Evolutionary conservation across 2,329 filamentous ascomycete species (phyloP).

Genomic region (Trichoderma sp.): DNA sequence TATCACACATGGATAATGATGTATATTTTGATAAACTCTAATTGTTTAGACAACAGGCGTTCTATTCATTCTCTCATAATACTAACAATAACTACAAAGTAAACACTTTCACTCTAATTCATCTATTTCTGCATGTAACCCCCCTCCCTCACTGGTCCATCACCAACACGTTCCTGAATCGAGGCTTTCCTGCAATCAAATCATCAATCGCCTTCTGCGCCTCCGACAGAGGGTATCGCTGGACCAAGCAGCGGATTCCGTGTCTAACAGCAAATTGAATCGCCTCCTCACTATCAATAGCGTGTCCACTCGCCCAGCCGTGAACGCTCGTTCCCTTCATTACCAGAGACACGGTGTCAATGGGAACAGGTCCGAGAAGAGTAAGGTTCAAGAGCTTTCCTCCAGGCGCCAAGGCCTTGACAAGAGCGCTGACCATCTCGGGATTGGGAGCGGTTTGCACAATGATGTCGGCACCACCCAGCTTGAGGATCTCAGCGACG

Average conservation of each 20-base stretch:
- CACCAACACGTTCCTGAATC: slow-evolving; percentile 48
- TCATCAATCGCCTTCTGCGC: slow-evolving; percentile 48
- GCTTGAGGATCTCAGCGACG: slow-evolving; percentile 48
- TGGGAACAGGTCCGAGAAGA: slow-evolving; percentile 45
- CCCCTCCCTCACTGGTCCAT: slow-evolving; percentile 39
- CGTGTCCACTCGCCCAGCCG: slow-evolving; percentile 64
- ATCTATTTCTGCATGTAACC: too few species aligned
- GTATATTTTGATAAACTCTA: background rate
- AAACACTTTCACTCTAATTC: background rate
- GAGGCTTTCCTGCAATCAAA: slow-evolving; percentile 43
- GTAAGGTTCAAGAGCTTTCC: slow-evolving; percentile 66
- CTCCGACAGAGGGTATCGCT: slow-evolving; percentile 62
- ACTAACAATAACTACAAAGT: background rate
- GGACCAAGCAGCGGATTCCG: slow-evolving; percentile 63
- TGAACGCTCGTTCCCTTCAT: slow-evolving; percentile 59
- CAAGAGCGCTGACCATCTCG: slow-evolving; percentile 52
- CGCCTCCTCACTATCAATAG: slow-evolving; percentile 65
- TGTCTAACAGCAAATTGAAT: slow-evolving; percentile 64
- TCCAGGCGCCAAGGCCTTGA: slow-evolving; percentile 52
- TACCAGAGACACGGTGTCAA: slow-evolving; percentile 48
- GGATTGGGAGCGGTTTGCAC: slow-evolving; percentile 65
- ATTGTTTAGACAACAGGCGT: background rate
- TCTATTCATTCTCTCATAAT: background rate
- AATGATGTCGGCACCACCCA: slow-evolving; percentile 65
- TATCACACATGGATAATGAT: background rate